Base-by-base conservation (phyloP, 2,329 filamentous ascomycete species). In the Neonectria magnoliae region DNA sequence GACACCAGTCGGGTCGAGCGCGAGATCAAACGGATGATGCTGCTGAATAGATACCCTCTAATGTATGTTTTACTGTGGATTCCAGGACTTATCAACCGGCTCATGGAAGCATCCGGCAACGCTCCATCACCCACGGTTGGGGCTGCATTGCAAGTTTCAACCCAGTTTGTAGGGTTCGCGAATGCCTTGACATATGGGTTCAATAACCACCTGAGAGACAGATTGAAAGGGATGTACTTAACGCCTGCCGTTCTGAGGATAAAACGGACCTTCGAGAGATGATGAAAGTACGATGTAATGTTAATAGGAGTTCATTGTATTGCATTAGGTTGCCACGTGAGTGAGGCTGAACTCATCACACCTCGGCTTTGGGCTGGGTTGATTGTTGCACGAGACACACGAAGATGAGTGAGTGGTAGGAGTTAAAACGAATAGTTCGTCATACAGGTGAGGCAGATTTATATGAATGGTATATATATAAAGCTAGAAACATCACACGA, bases 1-100 rank as follows among this genome's bases (percentile, higher is more conserved):
- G 58, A 38, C 5, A 53, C 64, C 0, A 60, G 53, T 16, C 64
- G 72, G 13, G 61, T 72, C 9, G 70, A 72, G 48, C 44, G 64
- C 0, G 71, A 73, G 42, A 67, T 73, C 20, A 73, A 69, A 47
- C 50, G 69, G 7, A 73, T 73, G 71, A 70, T 73, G 68, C 55
- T 73, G 1, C 47, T 73, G 2, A 73, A 73, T 27, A 71, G 51
- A 2, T 73, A 73, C n/a, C 71, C 71, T 6, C 57, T 73, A 9
- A 65, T 73, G 63, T 73, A 73, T 11, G 66, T 73, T 2, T 33
- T 73, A 1, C 61, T 73, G 2, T 73, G 71, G 71, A 67, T 62
- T 2, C 71, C 71, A 1, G 71, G 71, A 1, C 63, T 73, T 3
- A 54, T 71, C 2, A 72, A 73, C 25, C 60, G 71, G 14, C 45